Conservation (phyloP, 345 rosid genomes). For the Corchorus olitorius region DNA sequence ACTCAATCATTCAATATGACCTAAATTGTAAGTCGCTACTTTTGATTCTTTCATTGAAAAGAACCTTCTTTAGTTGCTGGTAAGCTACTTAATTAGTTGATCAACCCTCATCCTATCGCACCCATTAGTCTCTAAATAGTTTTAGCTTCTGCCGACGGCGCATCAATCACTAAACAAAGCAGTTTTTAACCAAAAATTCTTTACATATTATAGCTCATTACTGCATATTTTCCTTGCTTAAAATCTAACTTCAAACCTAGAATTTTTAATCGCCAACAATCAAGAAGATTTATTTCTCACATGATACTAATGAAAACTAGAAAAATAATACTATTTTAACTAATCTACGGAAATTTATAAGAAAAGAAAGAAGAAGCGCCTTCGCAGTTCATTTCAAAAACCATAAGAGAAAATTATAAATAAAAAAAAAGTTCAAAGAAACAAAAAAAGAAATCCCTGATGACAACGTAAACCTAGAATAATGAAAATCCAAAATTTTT, state of each 20-base stretch:
- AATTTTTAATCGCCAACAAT: background rate
- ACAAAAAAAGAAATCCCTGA: background rate
- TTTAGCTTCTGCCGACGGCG: no score
- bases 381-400: background rate
- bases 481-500: background rate
- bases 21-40: background rate
- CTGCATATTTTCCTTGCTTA: background rate
- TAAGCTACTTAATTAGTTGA: background rate
- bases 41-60: constrained; percentile 4
- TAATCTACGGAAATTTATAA: background rate
- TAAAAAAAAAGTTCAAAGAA: background rate
- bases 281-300: background rate
- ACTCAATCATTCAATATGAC: background rate
- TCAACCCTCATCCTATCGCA: background rate
- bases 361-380: background rate
- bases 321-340: background rate
- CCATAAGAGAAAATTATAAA: background rate
- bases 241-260: background rate
- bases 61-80: background rate
- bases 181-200: background rate
- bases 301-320: background rate
- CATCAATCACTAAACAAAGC: background rate
- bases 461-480: background rate
- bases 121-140: no score
- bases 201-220: background rate